phyloP scores from a whole-genome alignment of 805 yeast genomes.

The Dipodascus geniculatus region DNA sequence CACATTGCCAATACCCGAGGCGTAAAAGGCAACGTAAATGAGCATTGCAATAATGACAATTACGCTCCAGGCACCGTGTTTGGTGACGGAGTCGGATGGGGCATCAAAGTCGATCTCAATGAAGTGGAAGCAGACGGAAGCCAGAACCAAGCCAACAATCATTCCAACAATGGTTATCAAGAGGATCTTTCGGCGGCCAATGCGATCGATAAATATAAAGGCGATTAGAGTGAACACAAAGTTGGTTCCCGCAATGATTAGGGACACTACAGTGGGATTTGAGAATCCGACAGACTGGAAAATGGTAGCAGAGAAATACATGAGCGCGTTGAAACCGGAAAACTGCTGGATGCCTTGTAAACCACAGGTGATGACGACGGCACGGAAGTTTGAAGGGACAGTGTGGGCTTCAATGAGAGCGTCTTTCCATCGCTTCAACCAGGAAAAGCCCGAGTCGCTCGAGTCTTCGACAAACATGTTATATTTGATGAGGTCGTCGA shows the following conservation, averaged over 20 bases:
- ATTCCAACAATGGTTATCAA: constrained; percentile 76
- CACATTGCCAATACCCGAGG: constrained; percentile 91
- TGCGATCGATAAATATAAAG: constrained; percentile 70
- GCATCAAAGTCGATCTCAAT: constrained; percentile 31
- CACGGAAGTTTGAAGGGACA: constrained; percentile 60
- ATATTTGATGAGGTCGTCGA: constrained; percentile 46
- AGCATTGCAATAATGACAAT: constrained; percentile 80
- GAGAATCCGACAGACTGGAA: constrained; percentile 83
- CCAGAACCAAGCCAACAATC: constrained; percentile 61
- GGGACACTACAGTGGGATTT: constrained; percentile 88
- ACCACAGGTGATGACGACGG: constrained; percentile 82
- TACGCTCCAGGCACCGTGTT: constrained; percentile 69
- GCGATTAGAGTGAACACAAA: constrained; percentile 81
- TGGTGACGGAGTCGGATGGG: constrained; percentile 28
- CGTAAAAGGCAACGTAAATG: constrained; percentile 77
- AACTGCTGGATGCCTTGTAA: constrained; percentile 94
- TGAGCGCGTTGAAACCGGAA: constrained; percentile 90
- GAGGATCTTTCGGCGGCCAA: constrained; percentile 80
- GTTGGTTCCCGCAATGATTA: constrained; percentile 89
- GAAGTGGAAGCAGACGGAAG: constrained; percentile 88
- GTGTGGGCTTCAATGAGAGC: constrained; percentile 22
- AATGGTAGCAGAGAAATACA: constrained; percentile 91
- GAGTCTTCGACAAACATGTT: constrained; percentile 5
- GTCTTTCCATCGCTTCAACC: constrained; percentile 4
- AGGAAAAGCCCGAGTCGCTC: constrained; percentile 10